Base-by-base conservation (phyloP, 176 grass and related monocot species). In the Leersia perrieri region DNA sequence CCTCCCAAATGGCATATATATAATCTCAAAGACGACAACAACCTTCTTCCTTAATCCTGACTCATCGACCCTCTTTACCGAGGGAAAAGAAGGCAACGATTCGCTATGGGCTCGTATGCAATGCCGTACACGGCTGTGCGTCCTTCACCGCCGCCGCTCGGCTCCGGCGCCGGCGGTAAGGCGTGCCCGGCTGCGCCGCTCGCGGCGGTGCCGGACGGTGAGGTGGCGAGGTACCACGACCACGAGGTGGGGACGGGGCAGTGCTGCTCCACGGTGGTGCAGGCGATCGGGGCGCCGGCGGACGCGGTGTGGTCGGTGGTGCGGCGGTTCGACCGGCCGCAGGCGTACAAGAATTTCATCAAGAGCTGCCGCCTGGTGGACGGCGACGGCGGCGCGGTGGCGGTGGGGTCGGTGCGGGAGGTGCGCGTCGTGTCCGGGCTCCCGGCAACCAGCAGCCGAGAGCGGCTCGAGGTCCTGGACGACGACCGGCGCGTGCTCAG, bases 301-400 rank as follows among this genome's bases (percentile, higher is more conserved):
- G 77, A 86, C 18, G 76, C 49, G 5, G 95, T 98, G 72, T 98
- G 95, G 95, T 92, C 92, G n/a, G 81, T 98, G 65, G 90, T 98
- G 28, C 90, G 95, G 34, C 88, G 92, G 49, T 98, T 98, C 84
- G 95, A 98, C 78, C 82, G 28, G 34, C 92, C 95, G 3, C 92
- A 98, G 73, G 84, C 66, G 74, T 98, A 98, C 90, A 98, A 98
- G 78, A 34, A 66, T 78, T 94, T 98, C 86, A 66, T 98, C 75
- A 68, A 67, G 78, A 98, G 90, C 77, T 98, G 92, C 71, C 79
- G 58, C 33, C 34, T 98, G n/a, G 83, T 98, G 32, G 77, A 89
- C 61, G 95, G 95, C 45, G 83, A 89, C 61, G 91, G 94, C 9
- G 51, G 79, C 64, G 57, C 61, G 60, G 88, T 94, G 42, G 94